Evolutionary conservation across 2,329 filamentous ascomycete genomes (phyloP), one percentile per base, ranked within the genome.

Genomic region (Microsporum audouinii): DNA sequence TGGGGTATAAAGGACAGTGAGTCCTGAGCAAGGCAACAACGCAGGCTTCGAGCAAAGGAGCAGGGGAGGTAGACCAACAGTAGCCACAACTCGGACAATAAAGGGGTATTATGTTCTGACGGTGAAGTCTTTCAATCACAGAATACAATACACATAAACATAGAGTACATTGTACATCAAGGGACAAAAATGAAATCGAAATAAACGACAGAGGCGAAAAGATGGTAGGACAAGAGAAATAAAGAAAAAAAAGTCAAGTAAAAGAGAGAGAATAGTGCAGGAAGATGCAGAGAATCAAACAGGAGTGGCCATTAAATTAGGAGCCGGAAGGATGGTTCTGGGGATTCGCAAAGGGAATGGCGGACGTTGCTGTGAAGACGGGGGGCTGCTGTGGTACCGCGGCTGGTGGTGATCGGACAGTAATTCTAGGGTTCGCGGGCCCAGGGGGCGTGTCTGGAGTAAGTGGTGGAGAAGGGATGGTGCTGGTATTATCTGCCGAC

Each of bases 301-400:
- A 31, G n/a, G 27, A 2, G 10, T 27, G 23, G 7, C 33, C 31
- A 23, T 5, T 14, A 10, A 36, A 1, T 8, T 39, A 36, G n/a
- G 53, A 38, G 36, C 38, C n/a, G 4, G 36, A 51, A 3, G 31
- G 51, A 7, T 8, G 29, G 36, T 47, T 8, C 14, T 34, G 34
- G 8, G 49, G n/a, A 49, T 66, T 51, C 1, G 72, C 72, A 68
- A 79, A 79, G 4, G 73, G 75, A 62, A 79, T 79, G 2, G 71
- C 68, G 2, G 74, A 73, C 45, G 66, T 76, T 0, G 80, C 73
- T 17, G 76, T 78, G 62, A 82, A 80, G 0, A 79, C 71, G 1
- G 80, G 80, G 33, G 82, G 69, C 27, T 76, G 75, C 17, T 75
- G 69, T 62, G 72, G 76, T 49, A 73, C 75, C 10, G 70, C 62